Conservation (phyloP, 2,329 filamentous ascomycete species). For the Xylariales sp. region DNA sequence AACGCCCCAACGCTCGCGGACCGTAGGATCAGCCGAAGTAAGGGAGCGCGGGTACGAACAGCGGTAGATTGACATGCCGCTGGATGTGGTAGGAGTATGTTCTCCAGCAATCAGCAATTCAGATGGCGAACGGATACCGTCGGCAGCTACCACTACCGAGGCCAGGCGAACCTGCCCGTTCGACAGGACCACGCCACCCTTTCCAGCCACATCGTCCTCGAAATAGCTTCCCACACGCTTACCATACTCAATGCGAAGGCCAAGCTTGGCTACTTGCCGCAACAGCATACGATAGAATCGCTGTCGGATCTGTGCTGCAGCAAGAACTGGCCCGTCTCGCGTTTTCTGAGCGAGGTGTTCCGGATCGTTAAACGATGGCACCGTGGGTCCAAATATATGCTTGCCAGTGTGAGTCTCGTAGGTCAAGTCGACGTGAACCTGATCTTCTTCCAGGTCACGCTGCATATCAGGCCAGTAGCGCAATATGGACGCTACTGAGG, state of each 20-base stretch:
- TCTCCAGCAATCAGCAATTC: neutral
- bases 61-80: neutral
- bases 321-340: too few species aligned
- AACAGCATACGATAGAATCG: too few species aligned
- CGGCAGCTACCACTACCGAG: neutral
- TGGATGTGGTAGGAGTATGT: neutral
- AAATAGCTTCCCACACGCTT: slow-evolving; percentile 25
- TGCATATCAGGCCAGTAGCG: too few species aligned
- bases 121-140: neutral
- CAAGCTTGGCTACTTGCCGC: slow-evolving; percentile 20
- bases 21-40: neutral
- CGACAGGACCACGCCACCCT: slow-evolving; percentile 2
- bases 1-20: neutral
- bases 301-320: too few species aligned
- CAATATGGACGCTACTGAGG: too few species aligned
- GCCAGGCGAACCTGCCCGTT: neutral
- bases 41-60: neutral
- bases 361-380: too few species aligned
- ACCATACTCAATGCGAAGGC: slow-evolving; percentile 24
- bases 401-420: too few species aligned
- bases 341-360: too few species aligned
- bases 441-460: too few species aligned
- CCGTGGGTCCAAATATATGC: too few species aligned
- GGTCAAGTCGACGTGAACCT: too few species aligned
- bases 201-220: slow-evolving; percentile 9